A percentile compares a stretch with the other conserved stretches of the same genome.
Conservation (phyloP, 129 eudicot genomes). For the Flaveria sonorensis region DNA sequence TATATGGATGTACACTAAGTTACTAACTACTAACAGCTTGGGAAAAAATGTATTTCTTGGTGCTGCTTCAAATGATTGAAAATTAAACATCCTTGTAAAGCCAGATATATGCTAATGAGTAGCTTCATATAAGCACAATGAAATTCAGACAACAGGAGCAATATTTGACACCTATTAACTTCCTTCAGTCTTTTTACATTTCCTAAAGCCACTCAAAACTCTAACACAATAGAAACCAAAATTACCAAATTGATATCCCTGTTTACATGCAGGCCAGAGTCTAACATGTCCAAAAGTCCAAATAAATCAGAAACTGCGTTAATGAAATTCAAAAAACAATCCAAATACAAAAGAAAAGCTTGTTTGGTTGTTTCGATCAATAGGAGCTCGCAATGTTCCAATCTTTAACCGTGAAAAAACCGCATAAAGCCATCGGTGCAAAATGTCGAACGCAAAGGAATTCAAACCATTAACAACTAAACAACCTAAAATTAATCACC, state of each 20-base stretch:
- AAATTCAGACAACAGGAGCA: neutral
- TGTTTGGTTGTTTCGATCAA: neutral
- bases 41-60: neutral
- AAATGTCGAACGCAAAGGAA: neutral
- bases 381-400: neutral
- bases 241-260: neutral
- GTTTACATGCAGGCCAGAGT: constrained; percentile 5
- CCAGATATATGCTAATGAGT: constrained; percentile 5
- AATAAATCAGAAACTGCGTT: neutral
- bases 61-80: neutral
- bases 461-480: neutral
- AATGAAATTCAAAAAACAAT: neutral
- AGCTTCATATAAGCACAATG: neutral
- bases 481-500: neutral
- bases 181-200: neutral
- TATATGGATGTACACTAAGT: neutral
- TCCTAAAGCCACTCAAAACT: neutral
- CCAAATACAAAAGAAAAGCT: neutral
- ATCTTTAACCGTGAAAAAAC: neutral
- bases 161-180: neutral
- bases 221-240: neutral
- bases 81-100: neutral
- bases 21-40: neutral
- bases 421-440: neutral
- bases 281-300: neutral